Base-by-base conservation (phyloP, 2,329 filamentous ascomycete genomes). In the Achaetomium macrosporum region DNA sequence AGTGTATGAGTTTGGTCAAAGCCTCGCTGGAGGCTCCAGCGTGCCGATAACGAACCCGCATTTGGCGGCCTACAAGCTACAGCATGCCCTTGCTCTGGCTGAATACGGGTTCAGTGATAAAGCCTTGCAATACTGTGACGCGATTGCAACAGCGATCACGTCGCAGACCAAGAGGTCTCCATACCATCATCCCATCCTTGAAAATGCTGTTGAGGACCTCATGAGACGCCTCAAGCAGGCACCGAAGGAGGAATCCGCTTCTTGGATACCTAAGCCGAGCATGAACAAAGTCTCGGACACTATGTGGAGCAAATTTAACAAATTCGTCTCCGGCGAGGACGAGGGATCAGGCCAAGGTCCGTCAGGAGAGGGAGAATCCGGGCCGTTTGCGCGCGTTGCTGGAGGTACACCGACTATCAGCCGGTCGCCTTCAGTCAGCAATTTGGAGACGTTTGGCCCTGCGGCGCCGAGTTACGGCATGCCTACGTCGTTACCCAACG, bases 251-350 rank as follows among this genome's bases (percentile, higher is more conserved):
- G 84, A 81, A 51, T 85, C 84, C 7, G 84, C 82, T 17, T 92
- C 90, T 2, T 96, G 92, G 89, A 93, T 99, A 48, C 87, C 90
- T 1, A 96, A 93, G 68, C 90, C 92, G 7, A 96, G 84, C 68
- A 95, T 97, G 81, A 91, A 95, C 69, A 96, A 95, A 70, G 90
- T 97, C 0, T 93, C 91, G 2, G 90, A 87, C 56, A 90, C 87
- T 33, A 83, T 97, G 66, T 91, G 90, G 80, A 90, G 84, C 59
- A 90, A 87, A 54, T 96, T 99, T 71, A 97, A 91, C 71, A 96
- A 90, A 64, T 99, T 99, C 65, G 90, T 99, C 56, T 84, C 88
- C 47, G 95, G 93, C 13, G 92, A 96, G 55, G 92, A 97, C 48
- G 87, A 90, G 47, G 76, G 76, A 33, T 76, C 76, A 10, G 82